Conservation (phyloP, 2,329 filamentous ascomycete genomes). For the Diaporthe capsici region DNA sequence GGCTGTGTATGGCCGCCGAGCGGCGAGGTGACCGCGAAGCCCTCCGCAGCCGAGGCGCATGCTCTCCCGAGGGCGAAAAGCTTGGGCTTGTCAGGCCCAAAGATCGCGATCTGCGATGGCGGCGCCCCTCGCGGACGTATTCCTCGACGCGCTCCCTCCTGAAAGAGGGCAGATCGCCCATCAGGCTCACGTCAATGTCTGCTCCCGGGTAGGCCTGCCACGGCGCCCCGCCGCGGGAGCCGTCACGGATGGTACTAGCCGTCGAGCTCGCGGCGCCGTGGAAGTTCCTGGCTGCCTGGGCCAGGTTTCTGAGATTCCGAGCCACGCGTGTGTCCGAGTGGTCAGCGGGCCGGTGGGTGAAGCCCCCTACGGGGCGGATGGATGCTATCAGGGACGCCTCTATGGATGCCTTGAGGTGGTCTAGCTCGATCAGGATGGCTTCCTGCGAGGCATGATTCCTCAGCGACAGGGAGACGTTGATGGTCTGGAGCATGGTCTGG, state of each 20-base stretch:
- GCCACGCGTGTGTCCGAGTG: constrained; percentile 40
- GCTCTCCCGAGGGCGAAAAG: neutral
- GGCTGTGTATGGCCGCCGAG: neutral
- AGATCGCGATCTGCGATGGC: neutral
- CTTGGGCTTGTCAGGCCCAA: neutral
- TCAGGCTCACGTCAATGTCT: constrained; percentile 33
- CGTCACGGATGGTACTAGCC: constrained; percentile 41
- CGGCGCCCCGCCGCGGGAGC: constrained; percentile 22
- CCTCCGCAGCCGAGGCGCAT: neutral
- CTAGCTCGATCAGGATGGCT: constrained; percentile 43
- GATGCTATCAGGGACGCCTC: constrained; percentile 44
- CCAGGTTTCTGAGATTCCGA: constrained; percentile 45
- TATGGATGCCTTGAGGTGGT: constrained; percentile 44
- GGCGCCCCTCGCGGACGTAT: constrained; percentile 35
- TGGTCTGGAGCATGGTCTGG: constrained; percentile 48
- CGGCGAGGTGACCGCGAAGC: neutral
- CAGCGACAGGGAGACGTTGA: constrained; percentile 45
- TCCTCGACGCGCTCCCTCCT: constrained; percentile 43
- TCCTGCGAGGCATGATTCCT: constrained; percentile 43
- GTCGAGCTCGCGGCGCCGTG: constrained; percentile 46
- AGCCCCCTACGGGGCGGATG: constrained; percentile 36
- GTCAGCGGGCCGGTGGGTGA: constrained; percentile 29
- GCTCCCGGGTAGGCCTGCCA: constrained; percentile 28
- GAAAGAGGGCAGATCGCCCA: constrained; percentile 40
- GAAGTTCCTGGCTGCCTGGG: constrained; percentile 46